These are phyloP conservation scores for Tricholoma matsutake DNA, from an alignment of 768 basidiomycete genomes.

Conservation along the genomic window DNA sequence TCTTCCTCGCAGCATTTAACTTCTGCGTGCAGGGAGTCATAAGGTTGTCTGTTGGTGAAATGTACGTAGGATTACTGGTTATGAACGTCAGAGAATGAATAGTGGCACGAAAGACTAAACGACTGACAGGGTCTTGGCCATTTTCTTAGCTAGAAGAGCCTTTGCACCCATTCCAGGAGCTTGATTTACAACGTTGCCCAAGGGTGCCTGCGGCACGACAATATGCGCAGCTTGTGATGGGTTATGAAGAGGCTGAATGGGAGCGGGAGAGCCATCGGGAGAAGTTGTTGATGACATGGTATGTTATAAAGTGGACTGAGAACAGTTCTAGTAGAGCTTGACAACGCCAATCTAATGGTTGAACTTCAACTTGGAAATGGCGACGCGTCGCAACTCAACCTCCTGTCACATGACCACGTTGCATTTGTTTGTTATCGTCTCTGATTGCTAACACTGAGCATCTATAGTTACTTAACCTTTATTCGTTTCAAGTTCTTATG, in stretches of 20 bases:
- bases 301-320: neutral
- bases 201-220: slow-evolving; percentile 74
- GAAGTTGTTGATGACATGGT: slow-evolving; percentile 59
- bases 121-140: slow-evolving; percentile 84
- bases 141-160: slow-evolving; percentile 88
- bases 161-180: slow-evolving; percentile 81
- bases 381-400: neutral
- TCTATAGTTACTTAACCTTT: too few relatives aligned
- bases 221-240: slow-evolving; percentile 77
- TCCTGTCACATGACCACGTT: neutral
- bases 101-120: neutral
- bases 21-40: slow-evolving; percentile 94
- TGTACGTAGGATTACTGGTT: slow-evolving; percentile 78
- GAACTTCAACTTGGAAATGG: neutral
- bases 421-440: neutral
- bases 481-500: too few relatives aligned
- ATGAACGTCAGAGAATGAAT: slow-evolving; percentile 4
- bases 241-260: slow-evolving; percentile 83
- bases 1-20: slow-evolving; percentile 86
- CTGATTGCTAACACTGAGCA: neutral
- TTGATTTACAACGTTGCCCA: slow-evolving; percentile 62
- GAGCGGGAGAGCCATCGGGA: slow-evolving; percentile 61
- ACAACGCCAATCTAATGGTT: neutral
- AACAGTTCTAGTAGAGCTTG: neutral
- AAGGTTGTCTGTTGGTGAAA: slow-evolving; percentile 94